These are phyloP conservation scores for Senna siamea DNA, from an alignment of 306 rosid species.

Conservation along the genomic window DNA sequence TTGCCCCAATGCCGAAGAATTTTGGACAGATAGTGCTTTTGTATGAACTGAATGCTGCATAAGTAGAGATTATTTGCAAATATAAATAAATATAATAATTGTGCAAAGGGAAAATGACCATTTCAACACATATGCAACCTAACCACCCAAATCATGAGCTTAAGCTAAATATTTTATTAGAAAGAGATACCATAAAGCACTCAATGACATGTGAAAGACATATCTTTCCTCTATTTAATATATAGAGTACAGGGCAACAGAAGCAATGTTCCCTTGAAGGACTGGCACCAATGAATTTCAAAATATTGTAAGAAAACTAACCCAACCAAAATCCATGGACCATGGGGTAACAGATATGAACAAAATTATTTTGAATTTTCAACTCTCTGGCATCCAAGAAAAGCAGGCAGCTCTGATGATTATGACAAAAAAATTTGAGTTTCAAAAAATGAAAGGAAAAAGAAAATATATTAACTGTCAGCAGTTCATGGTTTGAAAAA, in stretches of 20 bases:
- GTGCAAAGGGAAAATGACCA: background rate
- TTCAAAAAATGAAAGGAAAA: constrained; percentile 16
- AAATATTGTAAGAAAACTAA: background rate
- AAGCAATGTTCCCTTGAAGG: background rate
- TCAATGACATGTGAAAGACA: background rate
- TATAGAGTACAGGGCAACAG: background rate
- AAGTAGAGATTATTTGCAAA: constrained; percentile 19
- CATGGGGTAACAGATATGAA: background rate
- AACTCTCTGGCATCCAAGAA: background rate
- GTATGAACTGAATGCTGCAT: constrained; percentile 50
- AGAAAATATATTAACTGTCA: background rate
- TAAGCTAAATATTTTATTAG: constrained; percentile 5
- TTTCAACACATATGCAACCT: constrained; percentile 25
- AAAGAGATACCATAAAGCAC: background rate
- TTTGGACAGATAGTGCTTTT: constrained; percentile 46
- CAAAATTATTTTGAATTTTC: background rate
- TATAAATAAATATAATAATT: constrained; percentile 28
- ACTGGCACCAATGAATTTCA: background rate
- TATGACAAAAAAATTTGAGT: constrained; percentile 7
- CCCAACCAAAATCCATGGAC: constrained; percentile 2
- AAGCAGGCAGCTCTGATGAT: background rate
- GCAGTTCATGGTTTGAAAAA: background rate
- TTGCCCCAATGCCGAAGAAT: constrained; percentile 53
- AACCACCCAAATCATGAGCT: constrained; percentile 5
- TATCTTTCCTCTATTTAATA: background rate